Conservation (phyloP, 2,329 filamentous ascomycete species). For the Fusarium begoniae region DNA sequence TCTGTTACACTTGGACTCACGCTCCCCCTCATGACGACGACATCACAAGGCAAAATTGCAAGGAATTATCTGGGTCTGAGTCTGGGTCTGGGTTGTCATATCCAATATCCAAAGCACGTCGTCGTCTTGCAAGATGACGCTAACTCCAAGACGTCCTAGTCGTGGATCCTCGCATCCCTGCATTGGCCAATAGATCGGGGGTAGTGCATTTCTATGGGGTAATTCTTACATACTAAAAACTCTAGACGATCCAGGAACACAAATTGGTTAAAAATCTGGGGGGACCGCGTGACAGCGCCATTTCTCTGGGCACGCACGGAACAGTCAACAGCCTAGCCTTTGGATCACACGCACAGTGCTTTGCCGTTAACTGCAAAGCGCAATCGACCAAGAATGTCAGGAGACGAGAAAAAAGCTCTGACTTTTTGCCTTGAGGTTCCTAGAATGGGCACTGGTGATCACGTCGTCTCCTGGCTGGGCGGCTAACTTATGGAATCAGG, state of each 20-base stretch:
- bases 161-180: slow-evolving; percentile 24
- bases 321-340: background rate
- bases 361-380: slow-evolving; percentile 45
- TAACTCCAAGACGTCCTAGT: slow-evolving; percentile 2
- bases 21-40: slow-evolving; percentile 16
- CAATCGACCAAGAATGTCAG: background rate
- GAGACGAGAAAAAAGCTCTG: background rate
- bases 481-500: background rate
- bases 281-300: slow-evolving; percentile 41
- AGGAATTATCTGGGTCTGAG: background rate
- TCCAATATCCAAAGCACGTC: slow-evolving; percentile 17
- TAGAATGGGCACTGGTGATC: background rate
- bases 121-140: slow-evolving; percentile 18
- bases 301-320: slow-evolving; percentile 12
- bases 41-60: slow-evolving; percentile 30
- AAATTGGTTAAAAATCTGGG: slow-evolving; percentile 21
- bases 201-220: slow-evolving; percentile 42
- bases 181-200: slow-evolving; percentile 7
- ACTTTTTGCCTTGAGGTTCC: background rate
- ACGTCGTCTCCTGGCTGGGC: background rate
- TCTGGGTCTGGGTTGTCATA: background rate
- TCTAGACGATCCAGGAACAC: slow-evolving; percentile 40
- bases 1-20: background rate
- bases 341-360: slow-evolving; percentile 36
- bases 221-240: slow-evolving; percentile 45